Conservation (phyloP, 805 yeast species). For the Kregervanrija delftensis region DNA sequence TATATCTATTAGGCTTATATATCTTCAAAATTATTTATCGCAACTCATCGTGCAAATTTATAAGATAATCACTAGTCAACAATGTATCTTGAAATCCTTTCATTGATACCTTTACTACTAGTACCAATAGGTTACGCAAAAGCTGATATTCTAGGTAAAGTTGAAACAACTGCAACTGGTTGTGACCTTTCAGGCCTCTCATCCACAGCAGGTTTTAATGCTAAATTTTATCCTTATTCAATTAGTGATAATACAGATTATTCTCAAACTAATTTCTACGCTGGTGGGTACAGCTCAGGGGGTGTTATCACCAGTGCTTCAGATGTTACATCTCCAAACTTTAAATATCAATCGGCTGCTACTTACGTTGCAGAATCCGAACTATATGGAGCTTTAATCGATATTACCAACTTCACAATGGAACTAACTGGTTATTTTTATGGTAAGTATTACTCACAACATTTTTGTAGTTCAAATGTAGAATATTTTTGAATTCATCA, state of each 20-base stretch:
- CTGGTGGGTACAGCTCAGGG: constrained; percentile 1
- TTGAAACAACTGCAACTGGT: constrained; percentile 3
- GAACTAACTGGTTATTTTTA: constrained; percentile 15
- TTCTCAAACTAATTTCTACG: constrained; percentile 4
- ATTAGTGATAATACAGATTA: constrained; percentile 2
- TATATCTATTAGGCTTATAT: no score
- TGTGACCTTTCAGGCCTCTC: not conserved
- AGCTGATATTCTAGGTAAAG: constrained; percentile 3
- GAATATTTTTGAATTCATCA: constrained; percentile 11
- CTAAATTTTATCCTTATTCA: constrained; percentile 5
- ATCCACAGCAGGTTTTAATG: constrained; percentile 7
- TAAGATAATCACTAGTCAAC: no score
- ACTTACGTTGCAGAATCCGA: not conserved
- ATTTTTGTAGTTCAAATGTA: not conserved
- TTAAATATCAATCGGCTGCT: not conserved
- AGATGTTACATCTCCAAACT: constrained; percentile 5
- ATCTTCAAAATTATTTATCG: no score
- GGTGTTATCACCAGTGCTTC: constrained; percentile 3
- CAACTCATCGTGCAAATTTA: no score
- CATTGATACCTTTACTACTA: no score
- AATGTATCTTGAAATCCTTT: no score
- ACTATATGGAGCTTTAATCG: constrained; percentile 7
- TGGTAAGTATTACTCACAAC: constrained; percentile 9
- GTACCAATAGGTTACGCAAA: no score
- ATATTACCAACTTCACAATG: constrained; percentile 7